These are phyloP conservation scores for Ophiocordyceps camponoti-saundersi DNA, from an alignment of 2,329 filamentous ascomycete species.

Conservation along the genomic window DNA sequence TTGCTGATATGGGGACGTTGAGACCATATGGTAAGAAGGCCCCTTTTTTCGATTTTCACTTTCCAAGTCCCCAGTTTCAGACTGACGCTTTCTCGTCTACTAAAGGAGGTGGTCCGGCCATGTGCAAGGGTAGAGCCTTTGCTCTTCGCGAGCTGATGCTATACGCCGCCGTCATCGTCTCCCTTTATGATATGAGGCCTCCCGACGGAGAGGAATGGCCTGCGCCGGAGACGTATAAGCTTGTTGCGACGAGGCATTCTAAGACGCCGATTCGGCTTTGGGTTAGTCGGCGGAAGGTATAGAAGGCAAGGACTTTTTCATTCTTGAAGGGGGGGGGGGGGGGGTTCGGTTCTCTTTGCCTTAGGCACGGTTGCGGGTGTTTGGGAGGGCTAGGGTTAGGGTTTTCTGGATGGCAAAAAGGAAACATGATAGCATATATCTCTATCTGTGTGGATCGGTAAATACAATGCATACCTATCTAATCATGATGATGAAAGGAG, in stretches of 20 bases:
- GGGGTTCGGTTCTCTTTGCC: too few relatives aligned
- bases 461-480: too few relatives aligned
- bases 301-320: not conserved
- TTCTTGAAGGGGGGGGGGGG: too few relatives aligned
- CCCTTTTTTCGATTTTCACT: too few relatives aligned
- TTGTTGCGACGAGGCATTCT: slow-evolving; percentile 11
- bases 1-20: slow-evolving; percentile 11
- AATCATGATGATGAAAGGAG: too few relatives aligned
- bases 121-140: slow-evolving; percentile 16
- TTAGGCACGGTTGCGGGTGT: too few relatives aligned
- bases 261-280: slow-evolving; percentile 13
- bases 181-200: slow-evolving; percentile 19
- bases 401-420: too few relatives aligned
- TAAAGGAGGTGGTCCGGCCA: slow-evolving; percentile 13
- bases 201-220: slow-evolving; percentile 11
- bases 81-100: not conserved
- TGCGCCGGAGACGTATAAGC: slow-evolving; percentile 8
- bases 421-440: too few relatives aligned
- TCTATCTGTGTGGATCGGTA: too few relatives aligned
- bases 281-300: slow-evolving; percentile 11
- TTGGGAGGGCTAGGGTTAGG: too few relatives aligned
- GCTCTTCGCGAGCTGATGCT: slow-evolving; percentile 16
- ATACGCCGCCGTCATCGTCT: slow-evolving; percentile 16
- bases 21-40: slow-evolving; percentile 15
- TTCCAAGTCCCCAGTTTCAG: too few relatives aligned